Conservation (phyloP, 805 yeast genomes). For the Monosporozyma aquatica region DNA sequence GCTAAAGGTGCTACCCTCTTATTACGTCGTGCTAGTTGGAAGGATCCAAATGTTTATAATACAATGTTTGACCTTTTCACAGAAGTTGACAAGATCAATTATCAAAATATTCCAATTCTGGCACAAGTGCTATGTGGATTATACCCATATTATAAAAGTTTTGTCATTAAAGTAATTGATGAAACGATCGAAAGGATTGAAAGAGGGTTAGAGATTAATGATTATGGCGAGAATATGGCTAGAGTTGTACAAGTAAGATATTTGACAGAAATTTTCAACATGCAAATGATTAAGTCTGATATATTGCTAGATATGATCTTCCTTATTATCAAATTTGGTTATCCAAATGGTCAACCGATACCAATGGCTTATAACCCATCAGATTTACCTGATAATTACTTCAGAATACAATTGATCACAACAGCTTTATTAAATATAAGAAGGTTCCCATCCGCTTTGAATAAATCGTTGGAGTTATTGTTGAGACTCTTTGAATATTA, state of each 20-base stretch:
- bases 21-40: conserved; percentile 40
- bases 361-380: conserved; percentile 33
- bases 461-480: conserved; percentile 32
- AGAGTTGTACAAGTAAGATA: conserved; percentile 55
- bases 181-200: conserved; percentile 52
- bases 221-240: conserved; percentile 48
- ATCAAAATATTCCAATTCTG: conserved; percentile 43
- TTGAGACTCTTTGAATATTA: conserved; percentile 65
- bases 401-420: conserved; percentile 53
- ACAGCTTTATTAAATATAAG: conserved; percentile 33
- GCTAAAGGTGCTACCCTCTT: conserved; percentile 30
- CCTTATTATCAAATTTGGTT: conserved; percentile 55
- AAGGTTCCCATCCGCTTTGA: conserved; percentile 13
- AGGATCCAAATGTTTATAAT: conserved; percentile 29
- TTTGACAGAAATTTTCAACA: conserved; percentile 48
- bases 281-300: conserved; percentile 37
- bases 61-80: conserved; percentile 38
- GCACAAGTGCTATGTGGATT: conserved; percentile 39
- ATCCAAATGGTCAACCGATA: conserved; percentile 49
- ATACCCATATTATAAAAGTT: conserved; percentile 30
- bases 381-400: conserved; percentile 65
- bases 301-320: conserved; percentile 45
- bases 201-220: conserved; percentile 56
- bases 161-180: conserved; percentile 48
- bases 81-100: conserved; percentile 53